Evolutionary conservation across 208 protist genomes (phyloP), one percentile per base, ranked within the genome.

Genomic region (Trypanosomatidae sp.): DNA sequence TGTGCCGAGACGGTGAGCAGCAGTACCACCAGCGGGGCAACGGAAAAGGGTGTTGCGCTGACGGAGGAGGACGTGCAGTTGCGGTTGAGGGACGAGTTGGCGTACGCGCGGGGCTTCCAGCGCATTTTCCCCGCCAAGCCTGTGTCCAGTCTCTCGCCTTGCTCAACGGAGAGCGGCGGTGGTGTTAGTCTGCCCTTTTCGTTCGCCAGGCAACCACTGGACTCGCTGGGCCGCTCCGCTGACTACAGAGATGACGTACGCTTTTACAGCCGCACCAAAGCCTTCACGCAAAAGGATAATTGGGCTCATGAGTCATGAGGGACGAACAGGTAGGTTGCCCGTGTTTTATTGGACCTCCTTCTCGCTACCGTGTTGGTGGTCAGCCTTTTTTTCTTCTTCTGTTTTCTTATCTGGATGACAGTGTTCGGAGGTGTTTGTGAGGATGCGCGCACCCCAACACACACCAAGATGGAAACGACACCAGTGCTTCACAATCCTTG

Each of bases 61-160:
- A 30, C 68, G 1, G 60, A 62, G 30, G 76, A 86, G 33, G 90
- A 97, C n/a, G 39, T 94, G 36, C 46, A 62, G 50, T 66, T 81
- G 33, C 76, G 79, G 10, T 66, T 97, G 46, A 69, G 84, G 65
- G 93, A 97, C 59, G 91, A 95, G 59, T 66, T 88, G 2, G 49
- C 62, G 22, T 92, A 90, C 72, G 81, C 83, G 10, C 77, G 93
- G 5, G 93, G 93, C 0, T 97, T 97, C 59, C 80, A 88, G 30
- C 89, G 90, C 49, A 91, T 97, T 8, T 97, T 94, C 68, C 93
- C 93, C 25, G 77, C 77, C 2, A 70, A 74, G 49, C 44, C 59
- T 17, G 13, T 39, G 39, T 65, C 44, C 30, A 9, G 44, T n/a
- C n/a, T n/a, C 47, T 15, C 7, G 30, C 46, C 47, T 69, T 64